A percentile compares a stretch with the other conserved stretches of the same genome.
Evolutionary conservation across 768 basidiomycete genomes (phyloP).

Genomic region (Mycena filopes): DNA sequence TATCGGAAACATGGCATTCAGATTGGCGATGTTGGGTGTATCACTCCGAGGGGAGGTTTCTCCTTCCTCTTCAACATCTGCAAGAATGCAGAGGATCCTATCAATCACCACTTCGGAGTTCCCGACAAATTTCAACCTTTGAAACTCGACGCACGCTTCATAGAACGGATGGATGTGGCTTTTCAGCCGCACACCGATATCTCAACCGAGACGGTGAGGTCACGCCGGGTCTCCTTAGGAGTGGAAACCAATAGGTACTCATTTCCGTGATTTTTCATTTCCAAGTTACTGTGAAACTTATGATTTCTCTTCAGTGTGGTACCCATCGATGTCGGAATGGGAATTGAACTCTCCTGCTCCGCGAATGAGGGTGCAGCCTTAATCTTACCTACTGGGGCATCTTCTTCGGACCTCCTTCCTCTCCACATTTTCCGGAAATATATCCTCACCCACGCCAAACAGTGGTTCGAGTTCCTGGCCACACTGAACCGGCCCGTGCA

Average conservation of each 20-base stretch:
- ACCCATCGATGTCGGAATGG: background rate
- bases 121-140: background rate
- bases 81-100: background rate
- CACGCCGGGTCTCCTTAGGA: background rate
- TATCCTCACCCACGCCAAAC: background rate
- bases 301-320: background rate
- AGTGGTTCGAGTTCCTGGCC: background rate
- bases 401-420: background rate
- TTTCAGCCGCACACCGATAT: background rate
- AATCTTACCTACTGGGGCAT: background rate
- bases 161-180: background rate
- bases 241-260: background rate
- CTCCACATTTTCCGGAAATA: background rate
- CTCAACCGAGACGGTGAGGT: background rate
- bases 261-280: background rate
- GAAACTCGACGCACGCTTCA: background rate
- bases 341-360: background rate
- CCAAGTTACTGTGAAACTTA: too few relatives aligned
- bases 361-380: background rate
- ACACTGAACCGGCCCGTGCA: background rate
- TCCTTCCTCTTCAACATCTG: slow-evolving; percentile 4
- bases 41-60: background rate
- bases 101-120: background rate
- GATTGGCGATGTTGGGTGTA: slow-evolving; percentile 2
- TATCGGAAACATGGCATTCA: background rate